phyloP scores from a whole-genome alignment of 371 early-diverging fungal genomes.

The Amoeboradix gromovi region DNA sequence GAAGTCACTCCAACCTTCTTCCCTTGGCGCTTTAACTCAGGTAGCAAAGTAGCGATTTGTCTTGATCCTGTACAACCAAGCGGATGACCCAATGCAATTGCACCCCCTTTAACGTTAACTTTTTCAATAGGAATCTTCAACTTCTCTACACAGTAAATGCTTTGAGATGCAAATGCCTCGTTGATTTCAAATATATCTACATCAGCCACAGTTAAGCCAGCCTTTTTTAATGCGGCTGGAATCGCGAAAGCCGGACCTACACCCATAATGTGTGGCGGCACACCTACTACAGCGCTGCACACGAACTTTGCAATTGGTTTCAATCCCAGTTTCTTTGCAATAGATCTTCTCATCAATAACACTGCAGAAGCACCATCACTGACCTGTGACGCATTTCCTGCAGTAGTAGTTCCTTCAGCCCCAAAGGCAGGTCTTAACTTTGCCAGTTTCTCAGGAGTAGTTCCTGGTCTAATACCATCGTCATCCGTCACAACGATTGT shows the following conservation, averaged over 20 bases:
- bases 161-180: conserved; percentile 94
- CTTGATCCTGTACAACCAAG: conserved; percentile 65
- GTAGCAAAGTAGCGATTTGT: conserved; percentile 72
- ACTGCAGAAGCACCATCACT: conserved; percentile 94
- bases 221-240: conserved; percentile 53
- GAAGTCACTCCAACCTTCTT: conserved; percentile 55
- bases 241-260: conserved; percentile 54
- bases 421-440: conserved; percentile 75
- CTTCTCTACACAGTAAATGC: conserved; percentile 62
- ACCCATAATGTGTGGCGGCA: conserved; percentile 81
- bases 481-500: conserved; percentile 35
- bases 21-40: conserved; percentile 59
- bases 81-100: conserved; percentile 86
- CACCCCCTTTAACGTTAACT: conserved; percentile 94
- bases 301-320: conserved; percentile 64
- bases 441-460: conserved; percentile 42
- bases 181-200: conserved; percentile 35
- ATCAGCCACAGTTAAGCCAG: conserved; percentile 43
- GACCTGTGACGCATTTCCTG: conserved; percentile 92
- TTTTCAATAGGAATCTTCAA: conserved; percentile 48
- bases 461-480: conserved; percentile 67
- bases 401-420: conserved; percentile 59
- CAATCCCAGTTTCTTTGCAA: conserved; percentile 55
- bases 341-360: conserved; percentile 68
- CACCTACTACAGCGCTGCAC: conserved; percentile 64